A percentile compares a stretch with the other conserved stretches of the same genome.
Conservation (phyloP, 257 asterid species). For the Solanum rostratum region DNA sequence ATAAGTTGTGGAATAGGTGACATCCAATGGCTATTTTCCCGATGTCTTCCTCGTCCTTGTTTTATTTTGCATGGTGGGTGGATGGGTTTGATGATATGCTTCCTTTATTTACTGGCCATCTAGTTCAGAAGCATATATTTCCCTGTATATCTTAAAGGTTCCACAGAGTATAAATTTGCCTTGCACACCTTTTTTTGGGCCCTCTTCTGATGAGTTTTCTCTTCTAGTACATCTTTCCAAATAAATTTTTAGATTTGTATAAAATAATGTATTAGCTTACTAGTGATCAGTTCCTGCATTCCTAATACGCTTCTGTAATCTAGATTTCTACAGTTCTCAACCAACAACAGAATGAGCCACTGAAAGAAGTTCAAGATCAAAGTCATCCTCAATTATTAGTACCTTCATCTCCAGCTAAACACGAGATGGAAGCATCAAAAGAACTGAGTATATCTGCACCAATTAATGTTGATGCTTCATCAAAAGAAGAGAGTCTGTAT, state of each 20-base stretch:
- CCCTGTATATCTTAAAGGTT: neutral
- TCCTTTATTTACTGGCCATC: neutral
- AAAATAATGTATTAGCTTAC: neutral
- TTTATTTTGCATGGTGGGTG: neutral
- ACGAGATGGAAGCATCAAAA: constrained; percentile 4
- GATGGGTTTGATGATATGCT: neutral
- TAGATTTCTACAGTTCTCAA: constrained; percentile 48
- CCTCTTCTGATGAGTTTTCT: neutral
- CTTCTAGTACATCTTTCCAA: neutral
- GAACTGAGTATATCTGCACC: constrained; percentile 21
- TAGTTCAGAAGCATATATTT: neutral
- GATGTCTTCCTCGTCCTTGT: neutral
- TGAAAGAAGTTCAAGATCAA: constrained; percentile 41
- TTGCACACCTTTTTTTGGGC: neutral
- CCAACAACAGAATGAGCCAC: constrained; percentile 26
- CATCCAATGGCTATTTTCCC: neutral
- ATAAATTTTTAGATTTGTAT: neutral
- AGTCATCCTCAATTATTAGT: constrained; percentile 29
- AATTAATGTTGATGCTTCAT: constrained; percentile 17
- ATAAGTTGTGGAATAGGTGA: neutral
- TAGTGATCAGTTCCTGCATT: neutral
- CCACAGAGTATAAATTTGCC: neutral
- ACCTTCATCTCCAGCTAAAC: constrained; percentile 31
- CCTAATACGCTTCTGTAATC: constrained; percentile 15
- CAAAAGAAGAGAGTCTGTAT: constrained; percentile 9